Base-by-base conservation (phyloP, 345 rosid genomes). In the Citrus inodora region DNA sequence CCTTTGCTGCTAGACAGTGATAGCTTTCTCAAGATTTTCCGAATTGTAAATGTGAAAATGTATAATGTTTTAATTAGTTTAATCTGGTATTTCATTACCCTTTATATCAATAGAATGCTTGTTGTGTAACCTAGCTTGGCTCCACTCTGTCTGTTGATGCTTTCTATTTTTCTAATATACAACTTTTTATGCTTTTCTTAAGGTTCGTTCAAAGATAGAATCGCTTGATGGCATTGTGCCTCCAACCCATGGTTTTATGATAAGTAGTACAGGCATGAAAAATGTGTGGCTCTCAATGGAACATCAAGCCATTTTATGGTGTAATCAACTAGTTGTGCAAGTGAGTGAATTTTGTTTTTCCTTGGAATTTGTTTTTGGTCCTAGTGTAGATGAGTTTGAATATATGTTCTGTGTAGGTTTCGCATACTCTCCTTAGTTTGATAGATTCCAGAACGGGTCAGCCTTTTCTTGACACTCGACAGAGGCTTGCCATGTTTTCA, bases 221-320 rank as follows among this genome's bases (percentile, higher is more conserved):
- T 86, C 94, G 62, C 91, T 96, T 80, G 94, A 96, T 83, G 92
- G 90, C 80, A 94, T 96, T 90, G 99, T 96, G 83, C 98, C 98
- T 85, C 83, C 93, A 10, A 85, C 89, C 80, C 94, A 94, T 71
- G 99, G 99, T 74, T 93, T 96, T 86, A 88, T 89, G 90, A 86
- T 96, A 76, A 90, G 94, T 80, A 94, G 97, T 87, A 90, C 97
- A 32, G 89, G 95, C 80, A 88, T 91, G 94, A 94, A 87, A 87
- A 96, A 94, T 82, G 99, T 94, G 53, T 96, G 98, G 98, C 79
- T 96, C 72, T 96, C 99, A 28, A 92, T 96, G 99, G 99, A 96
- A 84, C 99, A 96, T 85, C 99, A 94, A 82, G 95, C 97, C 82
- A 96, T 96, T 74, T 75, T 96, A 76, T 96, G 99, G 99, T 96